Evolutionary conservation across 352 stramenopile species (phyloP).

Genomic region (Globisporangium sylvaticum): DNA sequence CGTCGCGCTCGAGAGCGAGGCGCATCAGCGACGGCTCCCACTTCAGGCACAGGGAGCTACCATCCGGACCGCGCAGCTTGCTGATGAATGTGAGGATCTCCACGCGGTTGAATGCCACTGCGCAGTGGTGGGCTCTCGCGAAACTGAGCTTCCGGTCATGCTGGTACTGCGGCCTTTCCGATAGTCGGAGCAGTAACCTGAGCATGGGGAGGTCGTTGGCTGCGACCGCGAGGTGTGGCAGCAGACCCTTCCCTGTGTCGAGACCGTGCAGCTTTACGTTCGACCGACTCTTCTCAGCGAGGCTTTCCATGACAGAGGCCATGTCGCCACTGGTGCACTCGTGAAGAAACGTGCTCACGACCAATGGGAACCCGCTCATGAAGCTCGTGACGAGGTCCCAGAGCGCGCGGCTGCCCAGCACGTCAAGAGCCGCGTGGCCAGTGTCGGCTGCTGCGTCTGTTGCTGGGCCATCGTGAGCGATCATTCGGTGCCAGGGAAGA

Average conservation of each 20-base stretch:
- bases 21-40: not conserved
- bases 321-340: not conserved
- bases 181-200: not conserved
- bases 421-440: not conserved
- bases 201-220: not conserved
- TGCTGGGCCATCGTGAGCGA: not conserved
- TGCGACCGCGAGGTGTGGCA: not conserved
- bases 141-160: not conserved
- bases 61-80: not conserved
- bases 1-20: not conserved
- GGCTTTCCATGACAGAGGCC: not conserved
- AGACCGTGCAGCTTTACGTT: not conserved
- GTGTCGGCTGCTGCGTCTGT: not conserved
- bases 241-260: not conserved
- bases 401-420: not conserved
- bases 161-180: not conserved
- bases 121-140: not conserved
- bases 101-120: not conserved
- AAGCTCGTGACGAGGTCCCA: not conserved
- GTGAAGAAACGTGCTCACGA: not conserved
- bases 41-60: not conserved
- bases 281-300: not conserved
- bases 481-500: not conserved
- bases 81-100: not conserved
- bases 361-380: not conserved